Evolutionary conservation across 495 filamentous ascomycete species (phyloP).

Genomic region (Delitschia confertaspora): DNA sequence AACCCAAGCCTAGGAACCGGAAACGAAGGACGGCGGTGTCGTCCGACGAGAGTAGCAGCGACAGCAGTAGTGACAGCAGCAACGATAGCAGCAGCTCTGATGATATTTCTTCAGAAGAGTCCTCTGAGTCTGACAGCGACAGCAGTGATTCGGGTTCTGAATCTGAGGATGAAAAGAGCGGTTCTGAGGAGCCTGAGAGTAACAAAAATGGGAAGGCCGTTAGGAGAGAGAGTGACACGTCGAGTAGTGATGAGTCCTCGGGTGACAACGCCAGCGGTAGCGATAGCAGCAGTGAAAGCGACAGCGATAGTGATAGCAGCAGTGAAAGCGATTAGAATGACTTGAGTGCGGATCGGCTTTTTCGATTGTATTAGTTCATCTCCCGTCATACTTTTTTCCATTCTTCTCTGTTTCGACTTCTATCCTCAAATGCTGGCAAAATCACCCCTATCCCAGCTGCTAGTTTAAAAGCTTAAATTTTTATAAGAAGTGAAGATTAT

Average conservation of each 20-base stretch:
- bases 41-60: slow-evolving; percentile 12
- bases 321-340: background rate
- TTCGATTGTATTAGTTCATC: no score
- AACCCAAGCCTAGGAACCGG: slow-evolving; percentile 2
- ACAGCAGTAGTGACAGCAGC: slow-evolving; percentile 5
- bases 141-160: slow-evolving; percentile 4
- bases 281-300: slow-evolving; percentile 1
- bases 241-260: background rate
- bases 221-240: background rate
- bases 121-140: slow-evolving; percentile 1
- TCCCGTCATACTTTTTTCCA: no score
- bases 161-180: no score
- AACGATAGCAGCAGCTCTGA: slow-evolving; percentile 9
- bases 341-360: no score
- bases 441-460: no score
- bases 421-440: no score
- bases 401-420: no score
- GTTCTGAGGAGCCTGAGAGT: background rate
- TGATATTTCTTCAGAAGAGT: slow-evolving; percentile 9
- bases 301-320: slow-evolving; percentile 1
- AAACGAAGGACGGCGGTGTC: slow-evolving; percentile 11
- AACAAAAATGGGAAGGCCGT: background rate
- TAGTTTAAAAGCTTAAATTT: no score
- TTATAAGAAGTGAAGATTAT: no score
- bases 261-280: background rate